These are phyloP conservation scores for Nakazawaea ambrosiae DNA, from an alignment of 805 yeast species.

Conservation along the genomic window DNA sequence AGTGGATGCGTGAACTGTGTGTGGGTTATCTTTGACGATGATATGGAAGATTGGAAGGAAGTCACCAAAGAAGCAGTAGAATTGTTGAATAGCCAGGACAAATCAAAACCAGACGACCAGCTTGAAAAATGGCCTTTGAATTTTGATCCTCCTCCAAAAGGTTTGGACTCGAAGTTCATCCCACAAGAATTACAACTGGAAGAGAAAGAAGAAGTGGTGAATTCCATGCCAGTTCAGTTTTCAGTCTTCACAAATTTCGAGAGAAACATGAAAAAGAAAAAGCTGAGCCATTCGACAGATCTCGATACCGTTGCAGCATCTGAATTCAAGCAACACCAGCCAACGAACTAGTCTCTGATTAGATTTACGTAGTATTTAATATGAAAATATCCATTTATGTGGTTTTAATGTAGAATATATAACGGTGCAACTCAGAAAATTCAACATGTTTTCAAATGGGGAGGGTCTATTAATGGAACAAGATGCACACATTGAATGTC, in stretches of 20 bases:
- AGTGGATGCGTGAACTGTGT: conserved; percentile 96
- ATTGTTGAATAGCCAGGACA: conserved; percentile 25
- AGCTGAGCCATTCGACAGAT: background rate
- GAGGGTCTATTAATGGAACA: too few species aligned
- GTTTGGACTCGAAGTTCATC: conserved; percentile 32
- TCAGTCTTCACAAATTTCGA: conserved; percentile 83
- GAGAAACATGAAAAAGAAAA: conserved; percentile 45
- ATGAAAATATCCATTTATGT: too few species aligned
- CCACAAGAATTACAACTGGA: conserved; percentile 29
- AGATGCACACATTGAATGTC: too few species aligned
- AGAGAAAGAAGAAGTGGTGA: conserved; percentile 26
- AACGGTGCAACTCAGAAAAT: too few species aligned
- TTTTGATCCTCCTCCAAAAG: conserved; percentile 49
- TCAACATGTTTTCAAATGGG: too few species aligned
- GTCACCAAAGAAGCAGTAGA: conserved; percentile 52
- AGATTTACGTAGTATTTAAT: too few species aligned
- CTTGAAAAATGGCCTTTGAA: conserved; percentile 54
- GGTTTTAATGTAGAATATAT: too few species aligned
- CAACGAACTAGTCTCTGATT: too few species aligned
- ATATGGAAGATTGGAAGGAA: conserved; percentile 72
- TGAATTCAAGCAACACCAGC: too few species aligned
- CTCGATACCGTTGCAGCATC: background rate
- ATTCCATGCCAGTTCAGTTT: conserved; percentile 66
- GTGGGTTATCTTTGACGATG: conserved; percentile 91
- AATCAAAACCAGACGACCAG: conserved; percentile 28